Percentiles rank a stretch among this genome's conserved stretches.
Conservation (phyloP, 1,284 basidiomycete genomes). For the Meripilus lineatus region DNA sequence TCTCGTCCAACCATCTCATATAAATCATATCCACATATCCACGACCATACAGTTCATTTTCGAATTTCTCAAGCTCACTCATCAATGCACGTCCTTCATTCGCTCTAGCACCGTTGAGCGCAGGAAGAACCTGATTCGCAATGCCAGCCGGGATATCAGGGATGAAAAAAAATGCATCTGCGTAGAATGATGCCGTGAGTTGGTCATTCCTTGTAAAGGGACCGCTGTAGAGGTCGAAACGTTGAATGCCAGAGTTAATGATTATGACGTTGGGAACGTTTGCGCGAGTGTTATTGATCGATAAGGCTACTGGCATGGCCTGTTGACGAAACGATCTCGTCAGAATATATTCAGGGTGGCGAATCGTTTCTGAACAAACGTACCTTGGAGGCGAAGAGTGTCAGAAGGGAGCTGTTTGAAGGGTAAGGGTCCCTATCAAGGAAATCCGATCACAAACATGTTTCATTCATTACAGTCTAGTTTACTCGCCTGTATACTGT, state of each 20-base stretch:
- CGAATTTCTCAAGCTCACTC: slow-evolving; percentile 31
- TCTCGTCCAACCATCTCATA: slow-evolving; percentile 49
- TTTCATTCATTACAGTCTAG: background rate
- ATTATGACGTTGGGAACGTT: slow-evolving; percentile 64
- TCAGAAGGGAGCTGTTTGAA: slow-evolving; percentile 58
- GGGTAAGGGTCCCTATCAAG: slow-evolving; percentile 52
- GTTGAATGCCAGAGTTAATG: slow-evolving; percentile 66
- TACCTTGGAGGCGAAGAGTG: slow-evolving; percentile 57
- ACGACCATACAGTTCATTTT: slow-evolving; percentile 38
- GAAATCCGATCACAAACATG: background rate
- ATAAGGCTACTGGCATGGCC: slow-evolving; percentile 50
- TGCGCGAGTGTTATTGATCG: slow-evolving; percentile 57
- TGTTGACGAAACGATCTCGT: slow-evolving; percentile 19
- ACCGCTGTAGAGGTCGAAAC: slow-evolving; percentile 70
- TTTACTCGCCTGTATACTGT: slow-evolving; percentile 50
- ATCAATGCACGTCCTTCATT: slow-evolving; percentile 28
- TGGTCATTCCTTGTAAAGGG: slow-evolving; percentile 78
- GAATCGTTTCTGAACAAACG: slow-evolving; percentile 17
- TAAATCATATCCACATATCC: slow-evolving; percentile 52
- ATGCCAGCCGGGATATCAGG: slow-evolving; percentile 42
- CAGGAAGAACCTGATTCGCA: slow-evolving; percentile 48
- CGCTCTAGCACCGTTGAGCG: slow-evolving; percentile 46
- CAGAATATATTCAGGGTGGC: background rate
- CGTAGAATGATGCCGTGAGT: slow-evolving; percentile 64
- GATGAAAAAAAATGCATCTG: slow-evolving; percentile 56